Evolutionary conservation across 2,329 filamentous ascomycete species (phyloP), one percentile per base, ranked within the genome.

Genomic region (Fusarium virguliforme): DNA sequence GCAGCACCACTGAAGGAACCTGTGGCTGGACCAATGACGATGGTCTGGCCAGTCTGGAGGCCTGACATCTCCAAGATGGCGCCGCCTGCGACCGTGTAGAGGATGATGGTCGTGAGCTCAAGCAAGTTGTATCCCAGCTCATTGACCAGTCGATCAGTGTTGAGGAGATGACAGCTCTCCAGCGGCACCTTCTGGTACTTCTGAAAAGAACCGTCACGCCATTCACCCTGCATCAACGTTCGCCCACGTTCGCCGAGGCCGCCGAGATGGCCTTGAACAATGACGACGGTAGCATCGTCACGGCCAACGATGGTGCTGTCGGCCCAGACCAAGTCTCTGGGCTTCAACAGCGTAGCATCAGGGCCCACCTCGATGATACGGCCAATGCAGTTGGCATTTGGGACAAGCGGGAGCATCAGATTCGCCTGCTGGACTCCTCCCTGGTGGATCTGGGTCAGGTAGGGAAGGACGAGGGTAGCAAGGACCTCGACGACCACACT

Each of bases 371-470:
- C 38, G 38, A 40, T 40, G n/a, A 22, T 22, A 22, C 38, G 38
- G 38, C 38, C 38, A 40, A 40, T 40, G n/a, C 38, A 40, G 38
- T 40, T 22, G 9, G 38, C 38, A 40, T 40, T 40, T 40, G 38
- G 38, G n/a, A 40, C 38, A n/a, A 40, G 38, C 22, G 38, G 38
- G 18, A 40, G 38, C 38, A 40, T 40, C 9, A 40, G n/a, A 18
- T 40, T 40, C 38, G 38, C 38, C 38, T 40, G n/a, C 12, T 40
- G n/a, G 22, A 40, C 38, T 18, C 38, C 38, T 40, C 38, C 38
- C 22, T 40, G n/a, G 22, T 40, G 38, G 4, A 40, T 40, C 38
- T 40, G 38, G 38, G n/a, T 40, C n/a, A 40, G n/a, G 18, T 40
- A 40, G 38, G 38, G n/a, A 22, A 40, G 38, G n/a, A 40, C 8